A percentile compares a stretch with the other conserved stretches of the same genome.
These are phyloP conservation scores for Bryum argenteum DNA, from an alignment of 225 moss, liverwort and hornwort species.

Conservation along the genomic window DNA sequence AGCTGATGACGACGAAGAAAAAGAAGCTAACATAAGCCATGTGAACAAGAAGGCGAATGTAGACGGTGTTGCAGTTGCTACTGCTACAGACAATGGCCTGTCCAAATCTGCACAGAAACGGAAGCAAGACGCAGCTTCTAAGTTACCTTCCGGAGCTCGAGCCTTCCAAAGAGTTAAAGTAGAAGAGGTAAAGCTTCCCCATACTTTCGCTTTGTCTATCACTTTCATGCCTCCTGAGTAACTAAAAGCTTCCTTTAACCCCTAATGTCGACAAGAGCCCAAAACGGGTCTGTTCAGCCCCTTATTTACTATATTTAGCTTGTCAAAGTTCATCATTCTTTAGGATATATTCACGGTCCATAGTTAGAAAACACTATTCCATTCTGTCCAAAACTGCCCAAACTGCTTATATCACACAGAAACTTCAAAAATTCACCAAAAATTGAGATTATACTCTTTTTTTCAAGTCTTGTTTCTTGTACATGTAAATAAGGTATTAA, in stretches of 20 bases:
- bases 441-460: too few relatives aligned
- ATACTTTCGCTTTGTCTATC: not conserved
- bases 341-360: too few relatives aligned
- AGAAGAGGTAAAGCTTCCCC: conserved; percentile 45
- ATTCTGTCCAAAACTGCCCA: too few relatives aligned
- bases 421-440: too few relatives aligned
- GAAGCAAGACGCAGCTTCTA: conserved; percentile 40
- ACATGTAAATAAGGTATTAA: too few relatives aligned
- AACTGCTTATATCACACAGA: too few relatives aligned
- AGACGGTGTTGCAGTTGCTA: conserved; percentile 40
- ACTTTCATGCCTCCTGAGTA: not conserved
- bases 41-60: conserved; percentile 51
- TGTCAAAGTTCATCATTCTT: too few relatives aligned
- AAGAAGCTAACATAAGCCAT: conserved; percentile 42
- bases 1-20: conserved; percentile 34
- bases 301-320: too few relatives aligned
- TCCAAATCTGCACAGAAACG: conserved; percentile 36
- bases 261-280: too few relatives aligned
- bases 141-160: conserved; percentile 43
- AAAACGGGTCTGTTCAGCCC: too few relatives aligned
- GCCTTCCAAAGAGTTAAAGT: conserved; percentile 69
- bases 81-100: conserved; percentile 31
- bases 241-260: conserved; percentile 1
- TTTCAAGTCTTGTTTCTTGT: too few relatives aligned
- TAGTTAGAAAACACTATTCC: too few relatives aligned